Evolutionary conservation across 371 early-diverging fungal genomes (phyloP).

Genomic region (Paraphysoderma sedebokerense): DNA sequence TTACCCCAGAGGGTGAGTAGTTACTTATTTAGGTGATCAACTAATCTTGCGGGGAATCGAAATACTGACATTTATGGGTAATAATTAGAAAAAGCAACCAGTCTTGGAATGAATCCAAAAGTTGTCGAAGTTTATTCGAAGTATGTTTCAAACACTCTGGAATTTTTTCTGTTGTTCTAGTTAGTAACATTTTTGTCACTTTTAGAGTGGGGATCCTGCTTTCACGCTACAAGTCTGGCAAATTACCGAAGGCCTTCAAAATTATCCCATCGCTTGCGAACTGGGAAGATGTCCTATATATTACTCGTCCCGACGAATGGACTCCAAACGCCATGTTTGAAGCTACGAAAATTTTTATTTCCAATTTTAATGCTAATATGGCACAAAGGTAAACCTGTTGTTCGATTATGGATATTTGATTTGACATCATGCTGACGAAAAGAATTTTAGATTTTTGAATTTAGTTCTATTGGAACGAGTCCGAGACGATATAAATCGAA

Average conservation of each 20-base stretch:
- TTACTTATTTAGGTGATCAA: too few relatives aligned
- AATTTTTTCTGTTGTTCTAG: neutral
- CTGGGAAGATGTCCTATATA: conserved; percentile 90
- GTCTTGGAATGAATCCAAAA: conserved; percentile 79
- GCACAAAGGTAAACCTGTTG: conserved; percentile 46
- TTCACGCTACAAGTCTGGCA: conserved; percentile 85
- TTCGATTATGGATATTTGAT: neutral
- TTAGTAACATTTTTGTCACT: neutral
- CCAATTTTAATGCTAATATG: conserved; percentile 78
- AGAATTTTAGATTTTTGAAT: conserved; percentile 40
- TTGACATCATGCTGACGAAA: neutral
- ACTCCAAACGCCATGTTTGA: conserved; percentile 90
- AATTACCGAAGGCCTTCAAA: conserved; percentile 96
- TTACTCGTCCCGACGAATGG: conserved; percentile 85
- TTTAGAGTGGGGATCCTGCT: conserved; percentile 69
- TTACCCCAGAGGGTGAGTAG: too few relatives aligned
- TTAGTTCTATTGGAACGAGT: conserved; percentile 77
- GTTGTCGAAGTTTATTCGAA: conserved; percentile 89
- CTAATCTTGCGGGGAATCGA: too few relatives aligned
- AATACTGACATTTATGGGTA: too few relatives aligned
- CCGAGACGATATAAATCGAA: conserved; percentile 82
- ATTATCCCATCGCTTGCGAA: conserved; percentile 85
- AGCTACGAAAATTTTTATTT: conserved; percentile 90
- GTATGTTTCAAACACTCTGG: too few relatives aligned
- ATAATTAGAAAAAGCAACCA: too few relatives aligned